Conservation (phyloP, 305 asterid species). For the Fraxinus latifolia region DNA sequence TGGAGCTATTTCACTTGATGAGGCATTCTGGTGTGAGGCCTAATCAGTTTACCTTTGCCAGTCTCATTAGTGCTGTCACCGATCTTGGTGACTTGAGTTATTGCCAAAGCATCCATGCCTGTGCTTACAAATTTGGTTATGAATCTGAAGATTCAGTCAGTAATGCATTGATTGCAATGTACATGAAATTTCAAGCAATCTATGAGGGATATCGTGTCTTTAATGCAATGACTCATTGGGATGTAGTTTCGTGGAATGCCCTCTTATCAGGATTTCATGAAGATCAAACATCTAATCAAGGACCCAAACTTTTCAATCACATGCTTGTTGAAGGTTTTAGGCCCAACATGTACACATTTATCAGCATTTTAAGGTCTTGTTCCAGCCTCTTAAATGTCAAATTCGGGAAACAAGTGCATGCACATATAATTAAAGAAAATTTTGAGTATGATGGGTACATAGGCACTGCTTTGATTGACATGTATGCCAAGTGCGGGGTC, state of each 20-base stretch:
- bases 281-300: conserved; percentile 51
- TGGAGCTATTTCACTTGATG: conserved; percentile 57
- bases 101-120: conserved; percentile 74
- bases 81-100: conserved; percentile 49
- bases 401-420: conserved; percentile 77
- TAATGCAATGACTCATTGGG: conserved; percentile 43
- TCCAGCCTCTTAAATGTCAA: conserved; percentile 46
- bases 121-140: conserved; percentile 57
- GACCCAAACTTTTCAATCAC: conserved; percentile 44
- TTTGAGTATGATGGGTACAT: conserved; percentile 40
- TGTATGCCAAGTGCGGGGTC: conserved; percentile 67
- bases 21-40: conserved; percentile 54
- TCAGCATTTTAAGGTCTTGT: conserved; percentile 68
- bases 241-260: conserved; percentile 76
- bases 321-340: conserved; percentile 64
- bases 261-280: conserved; percentile 73
- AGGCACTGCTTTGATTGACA: conserved; percentile 69
- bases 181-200: conserved; percentile 56
- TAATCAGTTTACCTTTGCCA: conserved; percentile 71
- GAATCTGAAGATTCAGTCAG: conserved; percentile 53
- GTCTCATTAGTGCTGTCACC: conserved; percentile 57
- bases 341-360: conserved; percentile 69
- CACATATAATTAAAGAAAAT: conserved; percentile 48
- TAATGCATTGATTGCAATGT: conserved; percentile 79
- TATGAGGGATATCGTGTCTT: conserved; percentile 56